Base-by-base conservation (phyloP, 495 filamentous ascomycete genomes). In the Jackrogersella minutella region DNA sequence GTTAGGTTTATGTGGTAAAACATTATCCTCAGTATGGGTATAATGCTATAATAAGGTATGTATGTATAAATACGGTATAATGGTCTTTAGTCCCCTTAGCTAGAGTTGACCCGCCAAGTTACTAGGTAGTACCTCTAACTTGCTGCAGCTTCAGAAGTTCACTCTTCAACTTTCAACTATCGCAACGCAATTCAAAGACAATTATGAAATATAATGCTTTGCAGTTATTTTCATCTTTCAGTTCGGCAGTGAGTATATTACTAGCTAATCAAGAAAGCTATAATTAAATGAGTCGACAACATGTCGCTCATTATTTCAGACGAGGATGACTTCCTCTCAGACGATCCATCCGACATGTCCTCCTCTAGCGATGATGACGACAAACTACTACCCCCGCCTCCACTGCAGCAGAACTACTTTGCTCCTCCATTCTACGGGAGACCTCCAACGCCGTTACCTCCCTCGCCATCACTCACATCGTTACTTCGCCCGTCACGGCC, bases 401-500 rank as follows among this genome's bases (percentile, higher is more conserved):
- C 74, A 17, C 72, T 79, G 24, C 77, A 77, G 17, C 81, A 80
- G 17, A 84, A 83, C 74, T 86, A 87, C 65, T 93, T 95, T 75
- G 91, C 90, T 31, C 92, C 91, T 21, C 91, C 92, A 10, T 96
- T 93, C 80, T 96, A 96, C 79, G 92, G 92, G 66, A 85, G 91
- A 9, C 92, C 92, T 14, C 92, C 92, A 0, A 94, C 91, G 3
- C 95, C 95, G 3, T 80, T 99, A 6, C 95, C 95, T 0, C 95
- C 95, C 0, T 97, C 94, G 2, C 95, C 95, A 1, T 97, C 92
- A 1, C 75, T 99, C 52, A 98, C 95, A n/a, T 96, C 92, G 0
- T 86, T 99, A n/a, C 86, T 98, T 4, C 88, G 94, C 54, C 92
- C 94, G 7, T 94, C 91, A 14, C 84, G 95, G 17, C 94, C 93